These are phyloP conservation scores for Malus orientalis DNA, from an alignment of 306 rosid genomes.

Conservation along the genomic window DNA sequence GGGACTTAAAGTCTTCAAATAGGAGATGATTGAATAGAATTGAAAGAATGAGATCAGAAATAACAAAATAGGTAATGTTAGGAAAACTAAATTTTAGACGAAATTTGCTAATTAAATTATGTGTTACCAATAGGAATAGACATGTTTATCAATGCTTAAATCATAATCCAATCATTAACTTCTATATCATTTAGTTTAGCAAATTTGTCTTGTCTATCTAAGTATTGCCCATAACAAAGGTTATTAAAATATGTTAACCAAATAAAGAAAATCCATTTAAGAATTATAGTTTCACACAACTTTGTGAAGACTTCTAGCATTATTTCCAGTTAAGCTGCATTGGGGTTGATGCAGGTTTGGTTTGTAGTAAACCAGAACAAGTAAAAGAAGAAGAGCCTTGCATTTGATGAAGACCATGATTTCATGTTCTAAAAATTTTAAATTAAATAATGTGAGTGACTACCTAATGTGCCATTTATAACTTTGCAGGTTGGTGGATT, in stretches of 20 bases:
- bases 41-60: constrained; percentile 22
- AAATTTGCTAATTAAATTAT: too few relatives aligned
- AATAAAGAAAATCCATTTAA: not conserved
- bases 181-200: too few relatives aligned
- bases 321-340: constrained; percentile 12
- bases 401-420: constrained; percentile 16
- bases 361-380: constrained; percentile 35
- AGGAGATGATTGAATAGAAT: constrained; percentile 26
- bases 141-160: too few relatives aligned
- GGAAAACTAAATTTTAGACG: too few relatives aligned
- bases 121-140: too few relatives aligned
- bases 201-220: too few relatives aligned
- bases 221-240: not conserved
- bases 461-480: constrained; percentile 12
- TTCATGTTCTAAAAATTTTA: not conserved
- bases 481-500: constrained; percentile 7
- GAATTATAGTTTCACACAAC: constrained; percentile 2
- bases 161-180: too few relatives aligned
- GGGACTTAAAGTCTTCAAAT: not conserved
- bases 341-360: constrained; percentile 43
- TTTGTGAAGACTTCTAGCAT: not conserved
- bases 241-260: not conserved
- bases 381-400: not conserved
- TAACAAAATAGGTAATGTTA: not conserved
- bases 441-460: not conserved